Percentiles rank a stretch among this genome's conserved stretches.
These are phyloP conservation scores for Aureobasidium pullulans DNA, from an alignment of 2,329 filamentous ascomycete species.

Conservation along the genomic window DNA sequence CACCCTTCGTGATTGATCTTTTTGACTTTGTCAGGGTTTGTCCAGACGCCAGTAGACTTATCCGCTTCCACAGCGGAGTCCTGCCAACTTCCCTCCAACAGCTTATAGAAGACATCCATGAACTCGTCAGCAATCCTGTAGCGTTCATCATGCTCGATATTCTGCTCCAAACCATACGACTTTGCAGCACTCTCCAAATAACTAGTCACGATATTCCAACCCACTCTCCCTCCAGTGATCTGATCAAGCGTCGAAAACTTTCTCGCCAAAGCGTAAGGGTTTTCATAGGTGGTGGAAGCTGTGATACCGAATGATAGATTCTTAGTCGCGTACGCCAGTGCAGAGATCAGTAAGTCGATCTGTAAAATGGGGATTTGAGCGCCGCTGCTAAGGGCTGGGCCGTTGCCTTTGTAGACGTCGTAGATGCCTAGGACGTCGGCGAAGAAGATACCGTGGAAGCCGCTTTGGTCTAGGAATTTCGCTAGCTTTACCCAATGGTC, in stretches of 20 bases:
- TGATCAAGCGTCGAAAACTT: constrained; percentile 61
- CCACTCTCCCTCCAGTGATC: constrained; percentile 51
- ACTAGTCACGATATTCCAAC: constrained; percentile 53
- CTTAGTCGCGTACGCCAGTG: constrained; percentile 61
- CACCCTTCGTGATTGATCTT: constrained; percentile 56
- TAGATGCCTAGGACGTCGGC: constrained; percentile 60
- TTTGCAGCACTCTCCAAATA: constrained; percentile 60
- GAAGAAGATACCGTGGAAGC: constrained; percentile 61
- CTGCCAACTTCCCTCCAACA: constrained; percentile 60
- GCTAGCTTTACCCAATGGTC: constrained; percentile 53
- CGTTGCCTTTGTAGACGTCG: constrained; percentile 56
- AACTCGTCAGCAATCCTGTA: constrained; percentile 60
- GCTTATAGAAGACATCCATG: constrained; percentile 57
- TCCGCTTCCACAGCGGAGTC: constrained; percentile 58
- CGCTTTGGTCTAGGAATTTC: constrained; percentile 51
- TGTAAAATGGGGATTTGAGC: constrained; percentile 64
- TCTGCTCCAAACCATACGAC: constrained; percentile 52
- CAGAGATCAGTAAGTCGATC: constrained; percentile 49
- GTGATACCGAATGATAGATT: constrained; percentile 64
- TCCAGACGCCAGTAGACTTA: constrained; percentile 52
- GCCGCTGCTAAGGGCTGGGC: constrained; percentile 29
- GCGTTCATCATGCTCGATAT: constrained; percentile 57
- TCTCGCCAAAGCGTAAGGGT: constrained; percentile 59
- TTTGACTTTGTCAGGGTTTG: constrained; percentile 50
- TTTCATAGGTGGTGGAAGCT: constrained; percentile 60